Evolutionary conservation across 176 grass and related monocot genomes (phyloP), one percentile per base, ranked within the genome.

Genomic region (Zizania latifolia): DNA sequence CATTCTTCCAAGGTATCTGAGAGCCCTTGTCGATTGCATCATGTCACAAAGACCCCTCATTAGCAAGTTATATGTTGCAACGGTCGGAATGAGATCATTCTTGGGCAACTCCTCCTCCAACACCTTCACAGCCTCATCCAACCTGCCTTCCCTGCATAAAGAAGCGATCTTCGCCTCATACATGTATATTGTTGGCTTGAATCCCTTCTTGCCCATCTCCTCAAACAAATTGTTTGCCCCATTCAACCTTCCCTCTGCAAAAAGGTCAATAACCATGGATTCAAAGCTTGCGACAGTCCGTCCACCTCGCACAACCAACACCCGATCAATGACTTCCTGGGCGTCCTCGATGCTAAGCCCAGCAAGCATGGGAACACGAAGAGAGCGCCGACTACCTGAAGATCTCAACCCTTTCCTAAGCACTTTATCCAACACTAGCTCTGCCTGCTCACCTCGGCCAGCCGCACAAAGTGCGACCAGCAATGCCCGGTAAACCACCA

Each of bases 351-450:
- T 13, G 55, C 26, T 81, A 80, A 83, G 81, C 11, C 76, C 77
- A 13, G 81, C 73, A 67, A 93, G 88, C 76, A 90, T 84, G 6
- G 90, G 90, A 41, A 84, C 80, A 23, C 74, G 62, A 59, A 97
- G 90, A 44, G 89, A 86, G 6, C 78, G 75, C 24, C 90, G 81
- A 17, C 78, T 71, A 11, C 75, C 75, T 44, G 80, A 66, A 2
- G 86, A 82, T n/a, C 88, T 76, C 40, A 92, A 58, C 14, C 94
- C 85, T 50, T 97, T 97, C 83, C 80, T 85, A 29, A 97, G 75
- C 46, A 93, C 86, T 77, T 81, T 93, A 70, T 84, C 84, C 38
- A 97, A 82, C 15, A 93, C 88, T 46, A 77, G 11, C 67, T 93
- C 90, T 15, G 85, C 88, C 56, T 87, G 88, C 6, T 84, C 72